Percentiles rank a stretch among this genome's conserved stretches.
These are phyloP conservation scores for Amanita polypyramis DNA, from an alignment of 768 basidiomycete species.

Conservation along the genomic window DNA sequence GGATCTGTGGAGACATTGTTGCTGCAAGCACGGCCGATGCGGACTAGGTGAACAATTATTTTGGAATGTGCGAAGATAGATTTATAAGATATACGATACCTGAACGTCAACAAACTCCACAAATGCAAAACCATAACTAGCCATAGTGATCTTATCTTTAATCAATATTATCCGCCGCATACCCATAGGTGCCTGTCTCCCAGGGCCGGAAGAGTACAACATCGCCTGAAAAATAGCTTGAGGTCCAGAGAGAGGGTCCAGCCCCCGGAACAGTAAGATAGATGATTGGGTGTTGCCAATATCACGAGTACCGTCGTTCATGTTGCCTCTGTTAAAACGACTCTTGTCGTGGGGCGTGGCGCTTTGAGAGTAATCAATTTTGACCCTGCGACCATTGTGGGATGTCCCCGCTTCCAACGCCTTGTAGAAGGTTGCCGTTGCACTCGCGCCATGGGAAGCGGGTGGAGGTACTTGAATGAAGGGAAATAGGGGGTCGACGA, in stretches of 20 bases:
- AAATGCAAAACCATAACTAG: slow-evolving; percentile 90
- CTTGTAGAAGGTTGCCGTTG: slow-evolving; percentile 60
- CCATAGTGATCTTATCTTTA: slow-evolving; percentile 79
- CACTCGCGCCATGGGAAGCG: slow-evolving; percentile 77
- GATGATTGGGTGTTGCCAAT: slow-evolving; percentile 80
- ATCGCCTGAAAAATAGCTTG: slow-evolving; percentile 83
- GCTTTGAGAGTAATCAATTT: slow-evolving; percentile 92
- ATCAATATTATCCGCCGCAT: slow-evolving; percentile 84
- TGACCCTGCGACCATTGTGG: slow-evolving; percentile 77
- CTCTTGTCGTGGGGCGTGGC: slow-evolving; percentile 62
- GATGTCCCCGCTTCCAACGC: slow-evolving; percentile 61
- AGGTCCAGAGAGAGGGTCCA: slow-evolving; percentile 81
- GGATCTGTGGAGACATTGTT: slow-evolving; percentile 78
- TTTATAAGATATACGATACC: slow-evolving; percentile 29
- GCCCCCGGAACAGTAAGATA: slow-evolving; percentile 81
- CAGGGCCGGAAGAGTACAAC: slow-evolving; percentile 68
- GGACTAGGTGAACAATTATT: slow-evolving; percentile 37
- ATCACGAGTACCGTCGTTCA: slow-evolving; percentile 93
- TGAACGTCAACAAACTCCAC: slow-evolving; percentile 82
- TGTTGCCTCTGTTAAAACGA: slow-evolving; percentile 45
- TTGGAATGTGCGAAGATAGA: background rate
- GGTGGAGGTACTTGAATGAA: slow-evolving; percentile 90
- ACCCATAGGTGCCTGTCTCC: slow-evolving; percentile 71
- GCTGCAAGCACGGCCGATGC: slow-evolving; percentile 74
- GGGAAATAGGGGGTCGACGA: slow-evolving; percentile 85